Evolutionary conservation across 805 yeast genomes (phyloP).

Genomic region (Saccharomycopsis olivae): DNA sequence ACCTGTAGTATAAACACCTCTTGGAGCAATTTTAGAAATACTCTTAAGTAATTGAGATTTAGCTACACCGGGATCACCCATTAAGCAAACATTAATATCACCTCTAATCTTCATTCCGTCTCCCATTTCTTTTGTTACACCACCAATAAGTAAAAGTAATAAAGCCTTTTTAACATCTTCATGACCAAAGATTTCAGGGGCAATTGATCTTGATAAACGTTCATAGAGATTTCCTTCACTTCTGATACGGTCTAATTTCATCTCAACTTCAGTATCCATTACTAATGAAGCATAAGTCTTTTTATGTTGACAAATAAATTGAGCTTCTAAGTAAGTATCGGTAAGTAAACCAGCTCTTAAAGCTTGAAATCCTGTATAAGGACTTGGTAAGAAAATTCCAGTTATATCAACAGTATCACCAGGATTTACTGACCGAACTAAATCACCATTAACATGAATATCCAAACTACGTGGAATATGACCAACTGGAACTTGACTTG

Average conservation of each 20-base stretch:
- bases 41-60: constrained; percentile 91
- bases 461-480: constrained; percentile 87
- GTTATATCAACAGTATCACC: constrained; percentile 92
- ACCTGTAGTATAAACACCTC: constrained; percentile 97
- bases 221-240: constrained; percentile 65
- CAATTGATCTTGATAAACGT: constrained; percentile 76
- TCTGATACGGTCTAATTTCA: constrained; percentile 44
- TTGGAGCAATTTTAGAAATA: constrained; percentile 84
- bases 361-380: constrained; percentile 93
- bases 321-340: constrained; percentile 88
- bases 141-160: constrained; percentile 78
- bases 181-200: constrained; percentile 96
- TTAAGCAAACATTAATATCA: constrained; percentile 86
- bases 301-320: constrained; percentile 77
- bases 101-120: constrained; percentile 98
- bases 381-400: constrained; percentile 88
- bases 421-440: constrained; percentile 80
- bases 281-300: constrained; percentile 66
- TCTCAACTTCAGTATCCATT: constrained; percentile 44
- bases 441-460: constrained; percentile 83
- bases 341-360: constrained; percentile 86
- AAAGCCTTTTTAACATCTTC: constrained; percentile 87
- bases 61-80: constrained; percentile 99
- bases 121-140: constrained; percentile 88
- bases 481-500: constrained; percentile 96